Conservation (phyloP, 192 early-diverging fungal genomes). For the Rhizophagus clarus region DNA sequence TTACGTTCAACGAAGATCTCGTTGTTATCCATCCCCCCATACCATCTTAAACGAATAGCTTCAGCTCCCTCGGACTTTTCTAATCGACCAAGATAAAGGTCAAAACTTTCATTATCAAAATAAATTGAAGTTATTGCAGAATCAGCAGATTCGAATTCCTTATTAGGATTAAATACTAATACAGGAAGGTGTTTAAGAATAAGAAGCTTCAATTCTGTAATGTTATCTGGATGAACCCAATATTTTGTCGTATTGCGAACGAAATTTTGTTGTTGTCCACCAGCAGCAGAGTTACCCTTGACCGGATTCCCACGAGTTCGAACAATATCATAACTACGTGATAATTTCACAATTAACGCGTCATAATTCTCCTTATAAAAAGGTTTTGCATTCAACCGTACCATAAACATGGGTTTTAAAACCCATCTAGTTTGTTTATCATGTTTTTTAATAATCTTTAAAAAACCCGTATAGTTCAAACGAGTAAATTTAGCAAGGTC, state of each 20-base stretch:
- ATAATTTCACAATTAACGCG: constrained; percentile 83
- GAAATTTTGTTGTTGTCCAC: constrained; percentile 70
- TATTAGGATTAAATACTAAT: constrained; percentile 86
- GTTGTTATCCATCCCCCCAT: constrained; percentile 83
- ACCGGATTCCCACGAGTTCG: constrained; percentile 71
- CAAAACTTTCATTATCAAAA: constrained; percentile 95
- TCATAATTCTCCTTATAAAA: constrained; percentile 93
- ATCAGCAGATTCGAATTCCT: constrained; percentile 67
- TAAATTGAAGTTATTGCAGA: constrained; percentile 96
- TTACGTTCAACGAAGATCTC: constrained; percentile 98
- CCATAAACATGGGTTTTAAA: constrained; percentile 79
- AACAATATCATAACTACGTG: constrained; percentile 78
- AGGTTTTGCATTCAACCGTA: constrained; percentile 78
- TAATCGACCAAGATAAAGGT: constrained; percentile 89
- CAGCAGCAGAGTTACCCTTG: constrained; percentile 57
- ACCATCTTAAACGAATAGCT: constrained; percentile 95
- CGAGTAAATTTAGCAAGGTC: constrained; percentile 83
- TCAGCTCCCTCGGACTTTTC: constrained; percentile 94
- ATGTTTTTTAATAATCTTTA: constrained; percentile 99
- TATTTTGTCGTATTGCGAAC: constrained; percentile 96
- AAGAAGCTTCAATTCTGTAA: constrained; percentile 92
- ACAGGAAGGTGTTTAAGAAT: constrained; percentile 95
- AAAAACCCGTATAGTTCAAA: constrained; percentile 84
- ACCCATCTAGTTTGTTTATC: constrained; percentile 92
- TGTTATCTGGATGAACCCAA: constrained; percentile 98